Conservation (phyloP, 768 basidiomycete species). For the Clathrus columnatus region DNA sequence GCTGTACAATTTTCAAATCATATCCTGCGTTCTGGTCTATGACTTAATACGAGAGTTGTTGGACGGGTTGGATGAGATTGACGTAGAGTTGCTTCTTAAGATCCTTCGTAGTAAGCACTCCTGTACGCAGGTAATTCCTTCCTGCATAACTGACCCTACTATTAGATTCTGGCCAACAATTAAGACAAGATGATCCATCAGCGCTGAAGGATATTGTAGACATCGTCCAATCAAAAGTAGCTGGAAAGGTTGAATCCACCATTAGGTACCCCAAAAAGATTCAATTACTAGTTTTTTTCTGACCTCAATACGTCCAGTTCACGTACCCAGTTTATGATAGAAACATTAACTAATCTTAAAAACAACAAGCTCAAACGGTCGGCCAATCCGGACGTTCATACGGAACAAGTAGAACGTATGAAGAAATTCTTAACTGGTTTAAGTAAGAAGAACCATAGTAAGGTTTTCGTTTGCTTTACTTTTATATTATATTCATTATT, state of each 20-base stretch:
- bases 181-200: constrained; percentile 85
- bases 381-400: constrained; percentile 56
- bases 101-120: constrained; percentile 62
- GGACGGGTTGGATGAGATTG: constrained; percentile 58
- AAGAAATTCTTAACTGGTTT: constrained; percentile 78
- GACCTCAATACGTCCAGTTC: constrained; percentile 41
- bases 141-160: constrained; percentile 6
- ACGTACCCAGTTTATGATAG: constrained; percentile 90
- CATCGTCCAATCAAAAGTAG: constrained; percentile 66
- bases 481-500: constrained; percentile 5
- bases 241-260: constrained; percentile 33
- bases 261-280: constrained; percentile 39
- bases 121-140: constrained; percentile 7
- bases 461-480: constrained; percentile 13
- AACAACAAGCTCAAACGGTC: constrained; percentile 77
- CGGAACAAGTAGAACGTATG: constrained; percentile 74
- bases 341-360: constrained; percentile 85
- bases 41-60: constrained; percentile 79
- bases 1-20: constrained; percentile 92
- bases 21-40: constrained; percentile 82
- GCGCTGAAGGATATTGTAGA: constrained; percentile 87
- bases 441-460: constrained; percentile 69
- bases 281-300: neutral
- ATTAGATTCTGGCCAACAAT: constrained; percentile 82
- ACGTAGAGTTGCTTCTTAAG: constrained; percentile 82